These are phyloP conservation scores for Ustulina deusta DNA, from an alignment of 2,329 filamentous ascomycete genomes.

Conservation along the genomic window DNA sequence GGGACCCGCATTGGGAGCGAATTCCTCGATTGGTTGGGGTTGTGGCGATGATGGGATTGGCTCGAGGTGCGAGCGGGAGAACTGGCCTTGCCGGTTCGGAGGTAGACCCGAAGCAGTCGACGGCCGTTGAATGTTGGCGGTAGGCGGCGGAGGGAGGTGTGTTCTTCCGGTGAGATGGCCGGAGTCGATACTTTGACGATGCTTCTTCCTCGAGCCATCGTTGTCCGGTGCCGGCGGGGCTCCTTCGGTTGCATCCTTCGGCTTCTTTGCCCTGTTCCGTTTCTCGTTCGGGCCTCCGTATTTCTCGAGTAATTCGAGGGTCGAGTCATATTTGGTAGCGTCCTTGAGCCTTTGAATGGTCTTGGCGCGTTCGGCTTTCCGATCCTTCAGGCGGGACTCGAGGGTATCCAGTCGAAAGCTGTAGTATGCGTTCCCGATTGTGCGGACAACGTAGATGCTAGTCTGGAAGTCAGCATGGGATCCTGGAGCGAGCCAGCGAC, in stretches of 20 bases:
- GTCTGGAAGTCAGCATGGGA: constrained; percentile 16
- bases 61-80: constrained; percentile 36
- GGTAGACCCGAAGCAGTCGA: constrained; percentile 49
- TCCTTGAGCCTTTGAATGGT: constrained; percentile 96
- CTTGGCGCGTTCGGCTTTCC: constrained; percentile 81
- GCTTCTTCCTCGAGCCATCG: constrained; percentile 48
- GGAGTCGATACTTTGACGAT: constrained; percentile 44
- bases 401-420: constrained; percentile 82
- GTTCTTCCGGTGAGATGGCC: constrained; percentile 55
- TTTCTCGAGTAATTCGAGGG: constrained; percentile 91
- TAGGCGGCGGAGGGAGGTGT: constrained; percentile 68
- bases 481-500: background rate
- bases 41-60: constrained; percentile 45
- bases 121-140: constrained; percentile 70
- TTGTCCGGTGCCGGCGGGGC: constrained; percentile 40
- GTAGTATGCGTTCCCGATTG: constrained; percentile 76
- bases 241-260: constrained; percentile 41
- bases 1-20: constrained; percentile 48
- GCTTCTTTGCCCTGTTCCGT: constrained; percentile 52
- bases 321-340: constrained; percentile 96
- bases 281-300: constrained; percentile 79
- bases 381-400: constrained; percentile 75
- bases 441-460: constrained; percentile 84
- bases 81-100: constrained; percentile 42
- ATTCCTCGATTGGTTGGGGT: constrained; percentile 45